Base-by-base conservation (phyloP, 1,284 basidiomycete species). In the Cystobasidiaceae sp. region DNA sequence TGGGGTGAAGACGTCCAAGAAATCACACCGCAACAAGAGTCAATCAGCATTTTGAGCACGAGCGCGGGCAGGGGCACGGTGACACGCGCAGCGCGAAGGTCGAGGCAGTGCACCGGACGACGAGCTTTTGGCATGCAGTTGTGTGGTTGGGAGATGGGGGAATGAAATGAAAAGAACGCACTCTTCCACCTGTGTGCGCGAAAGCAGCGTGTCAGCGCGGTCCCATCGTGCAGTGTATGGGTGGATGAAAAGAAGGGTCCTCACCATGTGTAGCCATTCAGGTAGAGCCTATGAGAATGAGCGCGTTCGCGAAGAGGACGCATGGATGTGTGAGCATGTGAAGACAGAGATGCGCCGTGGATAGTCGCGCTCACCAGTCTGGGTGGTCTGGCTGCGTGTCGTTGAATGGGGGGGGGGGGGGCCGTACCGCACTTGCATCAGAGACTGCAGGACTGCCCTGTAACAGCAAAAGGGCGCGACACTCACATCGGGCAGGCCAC, bases 161-260 rank as follows among this genome's bases (percentile, higher is more conserved):
- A n/a, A n/a, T 39, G n/a, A n/a, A n/a, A n/a, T n/a, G n/a, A n/a
- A n/a, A n/a, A n/a, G n/a, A n/a, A 56, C 54, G 32, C 41, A 56
- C 54, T 56, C 27, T 56, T 56, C 54, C 54, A 56, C 54, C 54
- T 28, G 39, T 11, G 8, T 45, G n/a, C 43, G n/a, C 33, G 46
- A 15, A 49, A 28, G 19, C 17, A 1, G 8, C 3, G 4, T 25
- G 46, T 49, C 46, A 49, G 46, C 19, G 33, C 15, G 46, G 11
- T 6, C 15, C 28, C 9, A 23, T 13, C 19, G 23, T 28, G 9
- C 11, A 39, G 11, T 11, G 11, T 11, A 39, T 39, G n/a, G n/a
- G n/a, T n/a, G n/a, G n/a, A n/a, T n/a, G 32, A 9, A 19, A 37
- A 8, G 23, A 9, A 25, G 39, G 13, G 17, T 17, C 13, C 45